Base-by-base conservation (phyloP, 202 grass and related monocot species). In the Zoysia matrella region DNA sequence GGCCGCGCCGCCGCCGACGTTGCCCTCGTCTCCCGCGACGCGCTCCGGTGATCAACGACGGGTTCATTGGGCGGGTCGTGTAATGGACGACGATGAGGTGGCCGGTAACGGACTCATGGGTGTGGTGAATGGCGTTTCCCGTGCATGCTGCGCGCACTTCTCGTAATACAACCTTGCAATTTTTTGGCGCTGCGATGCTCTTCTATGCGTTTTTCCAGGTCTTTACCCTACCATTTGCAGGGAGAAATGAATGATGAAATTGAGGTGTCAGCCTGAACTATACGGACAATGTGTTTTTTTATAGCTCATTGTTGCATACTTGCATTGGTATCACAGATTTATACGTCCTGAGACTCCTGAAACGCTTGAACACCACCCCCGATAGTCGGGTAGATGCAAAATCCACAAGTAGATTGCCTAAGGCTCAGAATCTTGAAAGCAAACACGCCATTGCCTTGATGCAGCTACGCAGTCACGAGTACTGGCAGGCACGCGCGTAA, bases 1-100 rank as follows among this genome's bases (percentile, higher is more conserved):
- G 91, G 91, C 53, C 82, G 69, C 64, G 85, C 68, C 51, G 58
- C 73, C 18, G 36, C 40, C 71, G 81, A 81, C 85, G 3, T 89
- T 46, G 70, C 51, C 78, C 73, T 61, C 11, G 83, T n/a, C 65
- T 67, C 66, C 30, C 1, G 45, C 52, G 7, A 9, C 41, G 13
- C 47, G 56, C 55, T 71, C 1, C 74, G 63, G 71, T 43, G 61
- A 1, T 18, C 4, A 0, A 2, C 8, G 1, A 6, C 8, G 10
- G n/a, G 8, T 13, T 12, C 36, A 40, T 36, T 10, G 60, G 8
- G 30, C 3, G 30, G 30, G 36, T 64, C 10, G 61, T 64, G 61
- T 64, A 64, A 39, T 41, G 39, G 11, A 65, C 7, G 58, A 61
- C 7, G 58, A 10, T 36, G 58, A 2, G 58, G n/a, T 30, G 11